These are phyloP conservation scores for Jamesozyma piceae DNA, from an alignment of 805 yeast genomes.

Conservation along the genomic window DNA sequence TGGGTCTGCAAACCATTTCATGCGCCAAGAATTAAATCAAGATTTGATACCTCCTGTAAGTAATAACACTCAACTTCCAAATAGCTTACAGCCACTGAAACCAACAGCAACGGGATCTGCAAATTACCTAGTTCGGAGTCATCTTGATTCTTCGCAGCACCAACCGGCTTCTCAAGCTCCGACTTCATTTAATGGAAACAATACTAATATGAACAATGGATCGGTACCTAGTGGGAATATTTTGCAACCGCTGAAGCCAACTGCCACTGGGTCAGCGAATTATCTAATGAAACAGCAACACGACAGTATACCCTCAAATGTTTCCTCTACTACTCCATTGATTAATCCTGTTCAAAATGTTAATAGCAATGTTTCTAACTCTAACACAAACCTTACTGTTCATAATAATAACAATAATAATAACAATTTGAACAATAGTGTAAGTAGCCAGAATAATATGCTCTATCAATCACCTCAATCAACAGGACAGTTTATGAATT, in stretches of 20 bases:
- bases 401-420: not conserved
- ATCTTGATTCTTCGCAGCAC: slow-evolving; percentile 5
- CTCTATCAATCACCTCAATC: slow-evolving; percentile 10
- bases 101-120: slow-evolving; percentile 38
- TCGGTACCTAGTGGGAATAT: slow-evolving; percentile 15
- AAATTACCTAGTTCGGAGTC: slow-evolving; percentile 27
- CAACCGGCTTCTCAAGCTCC: slow-evolving; percentile 1
- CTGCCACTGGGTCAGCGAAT: slow-evolving; percentile 31
- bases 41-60: not conserved
- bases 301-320: slow-evolving; percentile 12
- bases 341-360: not conserved
- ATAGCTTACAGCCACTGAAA: slow-evolving; percentile 18
- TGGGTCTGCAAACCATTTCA: slow-evolving; percentile 28
- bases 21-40: slow-evolving; percentile 18
- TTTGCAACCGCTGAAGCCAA: slow-evolving; percentile 28
- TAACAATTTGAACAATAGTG: not conserved
- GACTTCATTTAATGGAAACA: not conserved
- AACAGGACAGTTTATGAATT: slow-evolving; percentile 11
- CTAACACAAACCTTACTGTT: not conserved
- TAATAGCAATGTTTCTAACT: not conserved
- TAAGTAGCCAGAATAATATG: not conserved
- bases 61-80: not conserved
- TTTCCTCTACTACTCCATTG: slow-evolving; percentile 2
- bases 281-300: slow-evolving; percentile 26
- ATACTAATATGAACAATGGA: slow-evolving; percentile 3